Conservation (phyloP, 495 filamentous ascomycete species). For the Neurospora sp. region DNA sequence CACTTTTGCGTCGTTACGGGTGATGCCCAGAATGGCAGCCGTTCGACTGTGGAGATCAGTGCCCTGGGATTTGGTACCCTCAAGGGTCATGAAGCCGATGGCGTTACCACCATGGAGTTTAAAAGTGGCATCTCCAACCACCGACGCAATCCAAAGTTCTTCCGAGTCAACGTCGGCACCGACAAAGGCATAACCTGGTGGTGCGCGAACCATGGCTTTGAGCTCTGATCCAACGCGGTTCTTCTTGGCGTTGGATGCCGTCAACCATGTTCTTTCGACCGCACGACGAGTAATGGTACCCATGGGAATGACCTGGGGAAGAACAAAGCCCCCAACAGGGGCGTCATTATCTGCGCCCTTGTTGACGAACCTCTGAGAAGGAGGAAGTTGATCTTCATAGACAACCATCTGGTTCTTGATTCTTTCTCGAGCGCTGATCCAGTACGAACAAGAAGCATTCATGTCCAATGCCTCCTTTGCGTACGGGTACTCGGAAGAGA, state of each 20-base stretch:
- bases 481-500: slow-evolving; percentile 78
- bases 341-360: slow-evolving; percentile 7
- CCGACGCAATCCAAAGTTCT: slow-evolving; percentile 95
- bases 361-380: not conserved
- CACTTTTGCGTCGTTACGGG: slow-evolving; percentile 88
- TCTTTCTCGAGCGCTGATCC: slow-evolving; percentile 88
- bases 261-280: slow-evolving; percentile 97
- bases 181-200: slow-evolving; percentile 84
- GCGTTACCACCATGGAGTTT: slow-evolving; percentile 91
- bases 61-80: slow-evolving; percentile 86
- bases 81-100: slow-evolving; percentile 97
- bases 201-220: slow-evolving; percentile 93
- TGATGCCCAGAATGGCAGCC: slow-evolving; percentile 83
- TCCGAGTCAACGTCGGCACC: slow-evolving; percentile 98
- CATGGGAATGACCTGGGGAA: slow-evolving; percentile 99
- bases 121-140: slow-evolving; percentile 91
- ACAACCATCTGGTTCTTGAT: slow-evolving; percentile 92
- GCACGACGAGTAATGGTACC: slow-evolving; percentile 94
- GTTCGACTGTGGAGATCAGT: slow-evolving; percentile 95
- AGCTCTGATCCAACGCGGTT: slow-evolving; percentile 95
- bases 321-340: slow-evolving; percentile 56
- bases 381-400: slow-evolving; percentile 54
- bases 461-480: slow-evolving; percentile 93
- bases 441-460: slow-evolving; percentile 98
- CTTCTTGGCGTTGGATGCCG: slow-evolving; percentile 88